Conservation (phyloP, 305 asterid genomes). For the Fraxinus platypoda region DNA sequence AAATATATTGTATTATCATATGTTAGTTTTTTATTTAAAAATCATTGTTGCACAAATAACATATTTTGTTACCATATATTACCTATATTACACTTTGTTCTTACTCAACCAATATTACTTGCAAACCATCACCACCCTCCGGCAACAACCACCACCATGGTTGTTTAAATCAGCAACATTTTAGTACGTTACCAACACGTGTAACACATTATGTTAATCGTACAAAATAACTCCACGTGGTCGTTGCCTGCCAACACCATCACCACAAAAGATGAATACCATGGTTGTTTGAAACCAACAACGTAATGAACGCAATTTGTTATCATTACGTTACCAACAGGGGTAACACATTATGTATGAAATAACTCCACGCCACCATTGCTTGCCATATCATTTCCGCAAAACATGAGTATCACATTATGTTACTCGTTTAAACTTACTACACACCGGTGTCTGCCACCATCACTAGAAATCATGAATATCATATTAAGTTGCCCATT, state of each 20-base stretch:
- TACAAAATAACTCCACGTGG: not conserved
- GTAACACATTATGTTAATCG: not conserved
- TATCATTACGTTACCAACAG: not conserved
- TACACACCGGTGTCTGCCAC: not conserved
- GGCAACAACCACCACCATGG: not conserved
- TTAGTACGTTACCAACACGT: not conserved
- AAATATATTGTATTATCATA: no score
- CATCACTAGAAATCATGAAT: not conserved
- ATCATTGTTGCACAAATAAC: not conserved
- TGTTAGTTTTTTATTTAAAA: no score
- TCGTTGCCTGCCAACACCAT: not conserved
- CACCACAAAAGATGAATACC: no score
- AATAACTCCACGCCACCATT: not conserved
- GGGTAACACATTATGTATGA: not conserved
- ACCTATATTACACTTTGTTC: not conserved
- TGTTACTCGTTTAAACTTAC: not conserved
- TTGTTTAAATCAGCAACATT: not conserved
- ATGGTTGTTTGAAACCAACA: not conserved
- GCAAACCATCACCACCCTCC: not conserved
- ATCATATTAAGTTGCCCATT: not conserved
- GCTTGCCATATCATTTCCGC: not conserved
- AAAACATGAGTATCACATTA: not conserved
- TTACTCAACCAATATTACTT: not conserved
- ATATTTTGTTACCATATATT: not conserved
- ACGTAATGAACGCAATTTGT: not conserved